Evolutionary conservation across 202 grass and related monocot species (phyloP).

Genomic region (Brachypodium distachyon): DNA sequence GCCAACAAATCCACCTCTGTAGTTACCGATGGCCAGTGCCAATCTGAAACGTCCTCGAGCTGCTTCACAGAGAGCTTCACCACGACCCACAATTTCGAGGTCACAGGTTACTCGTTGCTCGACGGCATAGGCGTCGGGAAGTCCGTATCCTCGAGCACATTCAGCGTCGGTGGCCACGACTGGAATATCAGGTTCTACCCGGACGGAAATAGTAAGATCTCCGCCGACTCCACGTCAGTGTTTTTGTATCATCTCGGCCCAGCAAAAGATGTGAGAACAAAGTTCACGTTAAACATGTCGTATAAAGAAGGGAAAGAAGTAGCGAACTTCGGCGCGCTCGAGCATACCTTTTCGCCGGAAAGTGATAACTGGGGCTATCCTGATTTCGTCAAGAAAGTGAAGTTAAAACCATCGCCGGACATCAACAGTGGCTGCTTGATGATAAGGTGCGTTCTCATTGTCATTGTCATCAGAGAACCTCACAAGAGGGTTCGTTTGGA

Average conservation of each 20-base stretch:
- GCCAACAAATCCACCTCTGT: neutral
- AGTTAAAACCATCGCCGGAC: neutral
- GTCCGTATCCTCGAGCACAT: neutral
- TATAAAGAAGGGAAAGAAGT: neutral
- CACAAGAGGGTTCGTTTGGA: neutral
- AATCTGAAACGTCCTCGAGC: neutral
- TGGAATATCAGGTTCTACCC: slow-evolving; percentile 1
- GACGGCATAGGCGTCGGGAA: neutral
- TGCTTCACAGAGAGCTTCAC: neutral
- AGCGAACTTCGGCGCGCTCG: neutral
- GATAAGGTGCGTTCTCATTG: neutral
- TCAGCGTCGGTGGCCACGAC: neutral
- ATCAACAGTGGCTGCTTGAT: neutral
- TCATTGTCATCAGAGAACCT: neutral
- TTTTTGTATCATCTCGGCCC: neutral
- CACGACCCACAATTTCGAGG: neutral
- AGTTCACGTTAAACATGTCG: neutral
- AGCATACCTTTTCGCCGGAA: neutral
- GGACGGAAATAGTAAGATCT: neutral
- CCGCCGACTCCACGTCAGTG: neutral
- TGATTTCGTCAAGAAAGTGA: neutral
- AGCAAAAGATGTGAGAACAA: neutral
- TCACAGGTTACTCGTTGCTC: neutral
- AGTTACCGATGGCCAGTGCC: neutral
- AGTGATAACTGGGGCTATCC: accelerated